Base-by-base conservation (phyloP, 2,329 filamentous ascomycete genomes). In the Huntiella moniliformis region DNA sequence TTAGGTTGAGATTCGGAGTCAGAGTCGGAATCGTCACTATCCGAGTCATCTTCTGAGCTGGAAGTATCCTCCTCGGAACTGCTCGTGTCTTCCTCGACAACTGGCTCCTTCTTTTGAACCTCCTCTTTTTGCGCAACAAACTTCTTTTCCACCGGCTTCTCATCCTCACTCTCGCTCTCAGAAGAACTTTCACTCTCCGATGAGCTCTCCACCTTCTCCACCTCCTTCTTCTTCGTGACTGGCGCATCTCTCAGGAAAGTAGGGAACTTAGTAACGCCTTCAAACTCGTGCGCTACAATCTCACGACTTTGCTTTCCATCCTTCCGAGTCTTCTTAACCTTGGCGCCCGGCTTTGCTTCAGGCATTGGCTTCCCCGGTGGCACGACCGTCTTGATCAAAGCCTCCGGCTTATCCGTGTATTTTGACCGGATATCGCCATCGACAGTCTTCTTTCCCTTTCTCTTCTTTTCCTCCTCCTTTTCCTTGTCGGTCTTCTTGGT, bases 201-300 rank as follows among this genome's bases (percentile, higher is more conserved):
- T 2, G 46, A 46, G 3, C 33, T 41, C 10, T 59, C 55, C 5
- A 54, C 50, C 12, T 53, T 50, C 1, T 47, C 45, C 15, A 52
- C 45, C 31, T 54, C 52, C 35, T 53, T 53, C 2, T 42, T 31
- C 33, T 54, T 53, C 1, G 41, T 17, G 43, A 55, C 59, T 51
- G 47, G 53, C 2, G 54, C 39, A 4, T 68, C 65, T 58, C 83
- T 84, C 49, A 95, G 61, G 57, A 94, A 95, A 4, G 74, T 81
- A 0, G 86, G 83, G 52, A 85, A 80, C 55, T 85, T 88, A 34
- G 74, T 77, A 5, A 81, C 86, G 58, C 85, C 86, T 54, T 81
- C 74, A 57, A 95, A 96, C 58, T 98, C 91, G 60, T 96, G 87
- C 3, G 96, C 71, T 3, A 84, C 66, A 1, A 79, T 68, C 49